Evolutionary conservation across 768 basidiomycete genomes (phyloP), one percentile per base, ranked within the genome.

Genomic region (Rickenella mellea): DNA sequence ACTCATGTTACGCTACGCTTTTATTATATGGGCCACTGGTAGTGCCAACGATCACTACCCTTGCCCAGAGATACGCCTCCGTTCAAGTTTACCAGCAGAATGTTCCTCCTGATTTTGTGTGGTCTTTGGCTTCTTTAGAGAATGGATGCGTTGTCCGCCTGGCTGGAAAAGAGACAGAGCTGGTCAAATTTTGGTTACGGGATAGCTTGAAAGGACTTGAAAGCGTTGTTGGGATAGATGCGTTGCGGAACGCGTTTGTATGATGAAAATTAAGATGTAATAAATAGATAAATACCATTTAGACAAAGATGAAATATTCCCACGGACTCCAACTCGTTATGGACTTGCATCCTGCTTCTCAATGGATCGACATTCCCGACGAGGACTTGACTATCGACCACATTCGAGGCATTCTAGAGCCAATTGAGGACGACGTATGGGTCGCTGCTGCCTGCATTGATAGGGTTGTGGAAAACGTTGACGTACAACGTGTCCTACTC

Each of bases 1-100:
- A 94, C 56, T 73, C 83, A 6, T 93, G 90, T 60, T 97, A 94
- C 59, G 91, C 89, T 15, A 92, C 80, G 49, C 60, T 94, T 15
- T 67, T 96, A 47, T 70, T 97, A 46, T 75, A 73, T 47, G 94
- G 93, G 3, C 82, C 84, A 0, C 58, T 69, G 42, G 66, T 80
- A 15, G 60, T 64, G 33, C 52, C 52, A 1, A 61, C 81, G 5
- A 64, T 83, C 25, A 42, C 55, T 1, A 57, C 67, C 37, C 64
- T 97, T 38, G 54, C 61, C 19, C 59, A 48, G 17, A 57, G 68
- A 49, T 81, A 82, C 50, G 61, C 67, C 39, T 49, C 61, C 12
- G 77, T 79, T 25, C 69, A 71, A 4, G 78, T 96, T 43, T 83
- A 86, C 71, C 62, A 74, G 55, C 53, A 57, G 1, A 28, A 53